A percentile compares a stretch with the other conserved stretches of the same genome.
Conservation (phyloP, 2,329 filamentous ascomycete species). For the Fusarium oligoseptatum region DNA sequence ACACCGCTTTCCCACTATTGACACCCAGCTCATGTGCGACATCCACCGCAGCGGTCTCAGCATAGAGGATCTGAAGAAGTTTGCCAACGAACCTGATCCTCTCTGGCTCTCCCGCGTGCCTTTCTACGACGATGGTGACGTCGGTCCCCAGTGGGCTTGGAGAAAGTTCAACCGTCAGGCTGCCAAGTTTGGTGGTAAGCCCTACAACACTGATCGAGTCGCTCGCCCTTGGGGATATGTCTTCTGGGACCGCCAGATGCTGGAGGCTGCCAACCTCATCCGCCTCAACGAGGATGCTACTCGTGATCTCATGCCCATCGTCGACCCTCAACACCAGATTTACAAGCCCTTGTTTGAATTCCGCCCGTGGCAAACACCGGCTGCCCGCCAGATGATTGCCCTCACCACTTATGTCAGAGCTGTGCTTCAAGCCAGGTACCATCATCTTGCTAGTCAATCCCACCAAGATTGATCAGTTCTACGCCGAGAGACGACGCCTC, state of each 20-base stretch:
- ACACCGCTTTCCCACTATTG: neutral
- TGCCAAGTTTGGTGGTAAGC: neutral
- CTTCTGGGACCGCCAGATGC: slow-evolving; percentile 29
- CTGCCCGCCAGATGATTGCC: neutral
- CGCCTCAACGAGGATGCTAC: neutral
- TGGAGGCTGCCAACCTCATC: neutral
- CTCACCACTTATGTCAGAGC: neutral
- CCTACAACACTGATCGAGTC: too few species aligned
- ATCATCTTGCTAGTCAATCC: too few species aligned
- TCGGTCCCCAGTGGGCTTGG: slow-evolving; percentile 12
- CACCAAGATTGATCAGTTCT: too few species aligned
- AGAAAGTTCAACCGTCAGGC: neutral
- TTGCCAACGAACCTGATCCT: neutral
- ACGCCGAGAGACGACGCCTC: neutral
- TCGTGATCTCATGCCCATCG: neutral
- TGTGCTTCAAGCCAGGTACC: too few species aligned
- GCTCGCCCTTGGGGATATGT: slow-evolving; percentile 10
- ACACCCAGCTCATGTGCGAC: slow-evolving; percentile 2
- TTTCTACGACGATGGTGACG: slow-evolving; percentile 19
- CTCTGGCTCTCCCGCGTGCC: slow-evolving; percentile 14
- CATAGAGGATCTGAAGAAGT: neutral
- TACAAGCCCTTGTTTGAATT: neutral
- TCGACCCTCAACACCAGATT: neutral
- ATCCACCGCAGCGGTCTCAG: neutral
- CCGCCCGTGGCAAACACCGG: neutral